Conservation (phyloP, 495 filamentous ascomycete genomes). For the Endocarpon pusillum region DNA sequence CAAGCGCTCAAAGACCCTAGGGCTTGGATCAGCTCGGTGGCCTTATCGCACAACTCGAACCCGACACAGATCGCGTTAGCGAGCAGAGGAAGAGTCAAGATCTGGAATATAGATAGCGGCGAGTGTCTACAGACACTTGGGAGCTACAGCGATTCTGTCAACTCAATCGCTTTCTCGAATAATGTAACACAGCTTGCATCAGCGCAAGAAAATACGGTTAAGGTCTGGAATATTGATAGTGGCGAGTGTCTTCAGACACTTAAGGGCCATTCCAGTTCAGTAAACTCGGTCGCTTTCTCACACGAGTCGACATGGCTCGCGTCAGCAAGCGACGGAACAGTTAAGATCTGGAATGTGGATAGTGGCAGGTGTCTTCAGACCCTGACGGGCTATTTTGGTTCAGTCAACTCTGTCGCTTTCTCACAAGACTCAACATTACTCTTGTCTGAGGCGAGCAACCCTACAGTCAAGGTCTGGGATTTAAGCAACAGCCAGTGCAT, state of each 20-base stretch:
- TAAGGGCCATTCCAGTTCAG: constrained; percentile 9
- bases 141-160: constrained; percentile 3
- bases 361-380: constrained; percentile 8
- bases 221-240: constrained; percentile 18
- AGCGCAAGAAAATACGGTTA: constrained; percentile 13
- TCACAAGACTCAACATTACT: constrained; percentile 13
- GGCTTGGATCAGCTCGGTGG: too few relatives aligned
- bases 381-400: constrained; percentile 9
- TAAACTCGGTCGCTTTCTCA: constrained; percentile 16
- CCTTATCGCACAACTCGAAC: too few relatives aligned
- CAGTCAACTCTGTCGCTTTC: constrained; percentile 14
- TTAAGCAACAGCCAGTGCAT: too few relatives aligned
- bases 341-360: constrained; percentile 19
- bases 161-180: constrained; percentile 14
- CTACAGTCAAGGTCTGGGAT: constrained; percentile 20
- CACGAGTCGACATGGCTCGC: constrained; percentile 11
- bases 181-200: constrained; percentile 13
- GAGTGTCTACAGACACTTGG: constrained; percentile 6
- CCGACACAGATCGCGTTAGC: constrained; percentile 4
- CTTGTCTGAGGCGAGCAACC: constrained; percentile 15
- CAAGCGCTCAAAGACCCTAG: too few relatives aligned
- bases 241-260: constrained; percentile 6
- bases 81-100: constrained; percentile 11
- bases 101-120: constrained; percentile 18
- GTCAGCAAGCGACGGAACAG: constrained; percentile 1